Base-by-base conservation (phyloP, 78 protist species). In the Emiliania huxleyi region DNA sequence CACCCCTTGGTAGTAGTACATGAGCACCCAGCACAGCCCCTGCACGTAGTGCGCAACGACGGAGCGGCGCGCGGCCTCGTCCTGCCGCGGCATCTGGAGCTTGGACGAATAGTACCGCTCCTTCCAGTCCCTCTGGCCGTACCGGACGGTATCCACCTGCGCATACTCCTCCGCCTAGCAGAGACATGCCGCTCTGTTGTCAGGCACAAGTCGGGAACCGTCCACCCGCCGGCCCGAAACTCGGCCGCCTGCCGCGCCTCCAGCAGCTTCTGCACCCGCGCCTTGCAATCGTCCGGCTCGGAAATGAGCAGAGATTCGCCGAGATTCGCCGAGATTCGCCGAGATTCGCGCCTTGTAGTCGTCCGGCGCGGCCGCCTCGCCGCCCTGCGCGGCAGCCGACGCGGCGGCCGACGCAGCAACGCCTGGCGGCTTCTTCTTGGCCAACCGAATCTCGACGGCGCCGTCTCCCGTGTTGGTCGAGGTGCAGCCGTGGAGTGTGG, bases 11-110 rank as follows among this genome's bases (percentile, higher is more conserved):
- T 46, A 46, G 37, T 87, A 87, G 95, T 99, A 99, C n/a, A 52
- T 75, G 56, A 98, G 45, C 38, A 98, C 99, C 99, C 99, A 99
- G 91, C 91, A 88, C 81, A 99, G 49, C 26, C 99, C 99, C 79
- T 95, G 95, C 45, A 96, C 38, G 94, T 98, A 99, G 40, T 52
- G 44, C 75, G 1, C 5, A 25, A 22, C 38, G 77, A 90, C 77
- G 11, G 8, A n/a, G 55, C 75, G 45, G 69, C 0, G n/a, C 46
- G 11, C 42, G 29, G 0, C 91, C 35, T 1, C 43, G 37, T 44
- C 69, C 8, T 26, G 69, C 15, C 2, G 26, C 42, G 8, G 43
- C 55, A 85, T 8, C 45, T n/a, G 38, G 23, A 85, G 55, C 90
- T 85, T 85, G 38, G 1, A 1, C 69, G 69, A 0, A 42, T 46